Percentiles rank a stretch among this genome's conserved stretches.
Evolutionary conservation across 2,329 filamentous ascomycete genomes (phyloP).

Genomic region (Fusarium oligoseptatum): DNA sequence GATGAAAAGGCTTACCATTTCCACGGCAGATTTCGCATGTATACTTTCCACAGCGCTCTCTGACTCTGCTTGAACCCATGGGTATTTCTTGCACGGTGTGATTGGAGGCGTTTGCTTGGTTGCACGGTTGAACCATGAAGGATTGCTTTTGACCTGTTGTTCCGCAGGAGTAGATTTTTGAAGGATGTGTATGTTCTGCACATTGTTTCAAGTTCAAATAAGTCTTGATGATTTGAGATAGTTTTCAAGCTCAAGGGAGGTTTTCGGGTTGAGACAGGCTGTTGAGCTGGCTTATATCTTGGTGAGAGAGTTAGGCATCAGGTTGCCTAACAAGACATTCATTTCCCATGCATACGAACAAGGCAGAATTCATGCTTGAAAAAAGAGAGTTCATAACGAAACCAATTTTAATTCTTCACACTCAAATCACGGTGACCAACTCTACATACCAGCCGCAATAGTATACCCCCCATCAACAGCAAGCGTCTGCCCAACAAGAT

Average conservation of each 20-base stretch:
- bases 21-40: not conserved
- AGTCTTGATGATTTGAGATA: too few species aligned
- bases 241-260: too few species aligned
- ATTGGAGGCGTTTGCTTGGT: not conserved
- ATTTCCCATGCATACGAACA: not conserved
- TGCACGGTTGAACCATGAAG: not conserved
- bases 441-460: constrained; percentile 49
- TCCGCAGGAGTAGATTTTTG: constrained; percentile 1
- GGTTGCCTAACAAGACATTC: not conserved
- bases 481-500: constrained; percentile 59
- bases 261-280: not conserved
- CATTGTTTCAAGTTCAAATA: not conserved
- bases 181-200: not conserved
- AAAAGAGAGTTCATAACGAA: not conserved
- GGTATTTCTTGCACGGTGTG: not conserved
- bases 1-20: not conserved
- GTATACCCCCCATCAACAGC: constrained; percentile 62
- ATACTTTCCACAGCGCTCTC: not conserved
- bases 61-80: constrained; percentile 1
- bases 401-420: not conserved
- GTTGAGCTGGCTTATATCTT: not conserved
- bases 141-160: not conserved
- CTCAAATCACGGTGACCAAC: not conserved
- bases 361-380: constrained; percentile 1
- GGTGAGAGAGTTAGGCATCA: not conserved